Conservation (phyloP, 805 yeast species). For the Kuraishia hungarica region DNA sequence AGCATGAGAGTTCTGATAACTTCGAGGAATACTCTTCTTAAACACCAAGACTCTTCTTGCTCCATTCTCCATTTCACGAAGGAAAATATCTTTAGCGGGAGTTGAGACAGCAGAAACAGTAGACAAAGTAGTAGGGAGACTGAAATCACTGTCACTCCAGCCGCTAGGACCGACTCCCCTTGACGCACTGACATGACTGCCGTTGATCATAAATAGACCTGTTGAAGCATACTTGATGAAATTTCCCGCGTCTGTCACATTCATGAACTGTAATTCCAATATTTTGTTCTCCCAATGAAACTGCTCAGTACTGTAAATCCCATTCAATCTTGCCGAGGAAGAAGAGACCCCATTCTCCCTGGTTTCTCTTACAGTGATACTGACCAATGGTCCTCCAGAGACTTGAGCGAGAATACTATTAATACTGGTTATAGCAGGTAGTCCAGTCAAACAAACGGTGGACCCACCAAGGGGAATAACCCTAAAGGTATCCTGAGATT, state of each 20-base stretch:
- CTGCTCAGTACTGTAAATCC: neutral
- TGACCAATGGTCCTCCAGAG: constrained; percentile 65
- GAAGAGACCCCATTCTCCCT: neutral
- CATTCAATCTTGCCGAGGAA: neutral
- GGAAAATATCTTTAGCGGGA: neutral
- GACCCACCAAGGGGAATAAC: neutral
- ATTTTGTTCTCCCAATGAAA: neutral
- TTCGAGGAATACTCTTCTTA: constrained; percentile 23
- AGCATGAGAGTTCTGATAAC: neutral
- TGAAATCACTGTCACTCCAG: too few relatives aligned
- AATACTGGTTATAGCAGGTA: constrained; percentile 10
- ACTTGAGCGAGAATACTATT: constrained; percentile 44
- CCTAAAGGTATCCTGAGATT: neutral
- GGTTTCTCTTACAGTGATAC: constrained; percentile 22
- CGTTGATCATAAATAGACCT: constrained; percentile 53
- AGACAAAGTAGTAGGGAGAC: too few relatives aligned
- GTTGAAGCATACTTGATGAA: constrained; percentile 45
- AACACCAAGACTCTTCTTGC: constrained; percentile 51
- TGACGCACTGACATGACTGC: constrained; percentile 31
- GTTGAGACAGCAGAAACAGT: too few relatives aligned
- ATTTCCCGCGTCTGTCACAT: constrained; percentile 32
- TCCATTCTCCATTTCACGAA: constrained; percentile 15
- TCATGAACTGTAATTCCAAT: neutral
- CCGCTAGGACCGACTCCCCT: too few relatives aligned
- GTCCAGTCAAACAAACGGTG: neutral